Base-by-base conservation (phyloP, 2,329 filamentous ascomycete genomes). In the Fusarium fujikuroi region DNA sequence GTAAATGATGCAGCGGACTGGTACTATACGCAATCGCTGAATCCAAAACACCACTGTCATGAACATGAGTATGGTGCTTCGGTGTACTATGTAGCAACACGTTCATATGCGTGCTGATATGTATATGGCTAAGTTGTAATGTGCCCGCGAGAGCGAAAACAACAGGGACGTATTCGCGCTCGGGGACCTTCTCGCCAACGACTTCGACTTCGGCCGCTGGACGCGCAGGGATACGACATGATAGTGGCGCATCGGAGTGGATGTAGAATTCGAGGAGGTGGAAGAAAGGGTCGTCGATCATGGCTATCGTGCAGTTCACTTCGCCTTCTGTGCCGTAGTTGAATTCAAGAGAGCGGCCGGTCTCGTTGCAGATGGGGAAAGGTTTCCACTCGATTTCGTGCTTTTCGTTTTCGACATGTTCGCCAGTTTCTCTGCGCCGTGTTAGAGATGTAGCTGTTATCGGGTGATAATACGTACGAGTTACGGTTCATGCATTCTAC, bases 231-330 rank as follows among this genome's bases (percentile, higher is more conserved):
- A 98, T 90, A 59, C 96, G 95, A 83, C 96, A 99, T 61, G 94
- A 91, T 56, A 98, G 87, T 15, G 96, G 96, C 23, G 95, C 95
- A 83, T 99, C 96, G 85, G 93, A 95, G 87, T 98, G 96, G 81
- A 98, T 92, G 87, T 98, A 98, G 88, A 98, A 98, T 85, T 98
- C 93, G 85, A 95, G 92, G 58, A 95, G 89, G 83, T 96, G 93
- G 87, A 94, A 96, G 87, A 95, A 92, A 44, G 92, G 89, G 80
- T 95, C 93, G 77, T 89, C 87, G 77, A 95, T 87, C 83, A 93
- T 88, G 79, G 92, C 86, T 77, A 96, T 91, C 62, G 93, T 96
- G 86, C 93, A 96, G 85, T 95, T 95, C 76, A 94, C 84, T 80
- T 97, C 95, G 83, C 84, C 85, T 80, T 95, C 93, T 75, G 93